These are phyloP conservation scores for Kwoniella heveanensis DNA, from an alignment of 768 basidiomycete species.

Conservation along the genomic window DNA sequence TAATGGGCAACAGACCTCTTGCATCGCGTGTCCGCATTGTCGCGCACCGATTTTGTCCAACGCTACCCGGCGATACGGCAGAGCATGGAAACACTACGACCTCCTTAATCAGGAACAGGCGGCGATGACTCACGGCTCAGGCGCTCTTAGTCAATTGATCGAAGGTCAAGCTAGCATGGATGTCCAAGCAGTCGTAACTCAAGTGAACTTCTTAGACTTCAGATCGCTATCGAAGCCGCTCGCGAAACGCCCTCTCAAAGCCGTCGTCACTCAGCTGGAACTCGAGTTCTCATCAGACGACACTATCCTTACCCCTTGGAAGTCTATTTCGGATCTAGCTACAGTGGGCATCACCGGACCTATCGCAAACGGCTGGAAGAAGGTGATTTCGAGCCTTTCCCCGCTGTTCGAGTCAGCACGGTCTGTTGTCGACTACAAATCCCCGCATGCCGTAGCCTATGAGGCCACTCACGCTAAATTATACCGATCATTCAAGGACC, in stretches of 20 bases:
- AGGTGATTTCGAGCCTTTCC: neutral
- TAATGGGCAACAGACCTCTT: neutral
- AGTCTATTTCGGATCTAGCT: neutral
- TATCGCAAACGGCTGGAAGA: neutral
- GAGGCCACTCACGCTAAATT: neutral
- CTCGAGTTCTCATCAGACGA: neutral
- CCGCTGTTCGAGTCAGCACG: neutral
- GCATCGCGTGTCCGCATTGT: neutral
- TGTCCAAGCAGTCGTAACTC: neutral
- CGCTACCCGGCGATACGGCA: neutral
- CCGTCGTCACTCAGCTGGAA: neutral
- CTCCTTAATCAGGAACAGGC: neutral
- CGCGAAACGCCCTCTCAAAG: neutral
- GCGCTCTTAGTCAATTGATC: neutral
- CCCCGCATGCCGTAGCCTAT: neutral
- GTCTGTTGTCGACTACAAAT: neutral
- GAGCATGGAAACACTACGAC: neutral
- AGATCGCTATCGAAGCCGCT: neutral
- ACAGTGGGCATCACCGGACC: neutral
- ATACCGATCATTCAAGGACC: neutral
- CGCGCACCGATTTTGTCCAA: neutral
- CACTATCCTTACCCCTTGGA: neutral
- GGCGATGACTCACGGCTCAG: neutral
- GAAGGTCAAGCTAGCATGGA: neutral
- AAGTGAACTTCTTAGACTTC: neutral